Conservation (phyloP, 106 monocot genomes). For the Dendrobium chrysotoxum region DNA sequence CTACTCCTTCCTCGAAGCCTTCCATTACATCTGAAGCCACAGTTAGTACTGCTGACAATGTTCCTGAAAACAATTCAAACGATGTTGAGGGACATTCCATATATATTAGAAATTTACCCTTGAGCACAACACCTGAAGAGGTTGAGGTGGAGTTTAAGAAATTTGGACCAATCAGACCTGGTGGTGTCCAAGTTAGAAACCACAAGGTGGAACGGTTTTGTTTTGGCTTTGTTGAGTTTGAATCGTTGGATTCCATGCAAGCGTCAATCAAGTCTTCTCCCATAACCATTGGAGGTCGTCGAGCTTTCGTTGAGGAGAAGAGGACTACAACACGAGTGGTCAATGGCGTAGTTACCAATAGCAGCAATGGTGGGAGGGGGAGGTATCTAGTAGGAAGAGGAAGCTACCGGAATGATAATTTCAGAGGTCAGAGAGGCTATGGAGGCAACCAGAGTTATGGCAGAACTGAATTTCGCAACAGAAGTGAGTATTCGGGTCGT, state of each 20-base stretch:
- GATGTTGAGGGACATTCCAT: constrained; percentile 61
- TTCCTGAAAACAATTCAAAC: constrained; percentile 15
- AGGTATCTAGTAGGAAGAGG: constrained; percentile 30
- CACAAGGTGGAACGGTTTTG: constrained; percentile 46
- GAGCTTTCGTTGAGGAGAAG: constrained; percentile 35
- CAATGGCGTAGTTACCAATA: constrained; percentile 28
- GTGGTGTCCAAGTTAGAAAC: constrained; percentile 89
- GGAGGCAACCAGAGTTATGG: constrained; percentile 13
- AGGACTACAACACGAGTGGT: constrained; percentile 44
- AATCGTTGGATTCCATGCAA: constrained; percentile 36
- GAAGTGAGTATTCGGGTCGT: constrained; percentile 26
- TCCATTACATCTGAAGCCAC: constrained; percentile 15
- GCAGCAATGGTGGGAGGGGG: constrained; percentile 31
- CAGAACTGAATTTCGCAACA: constrained; percentile 39
- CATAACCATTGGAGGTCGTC: constrained; percentile 20
- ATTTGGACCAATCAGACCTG: constrained; percentile 71
- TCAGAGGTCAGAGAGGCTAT: constrained; percentile 34
- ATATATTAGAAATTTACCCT: constrained; percentile 64
- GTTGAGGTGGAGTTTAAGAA: constrained; percentile 61
- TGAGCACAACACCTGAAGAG: constrained; percentile 39
- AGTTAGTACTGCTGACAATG: constrained; percentile 13
- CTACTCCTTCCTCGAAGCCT: constrained; percentile 17
- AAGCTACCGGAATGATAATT: constrained; percentile 40
- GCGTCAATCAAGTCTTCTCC: constrained; percentile 44
- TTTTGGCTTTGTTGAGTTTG: constrained; percentile 65